Base-by-base conservation (phyloP, 345 rosid genomes). In the Gossypium australe region DNA sequence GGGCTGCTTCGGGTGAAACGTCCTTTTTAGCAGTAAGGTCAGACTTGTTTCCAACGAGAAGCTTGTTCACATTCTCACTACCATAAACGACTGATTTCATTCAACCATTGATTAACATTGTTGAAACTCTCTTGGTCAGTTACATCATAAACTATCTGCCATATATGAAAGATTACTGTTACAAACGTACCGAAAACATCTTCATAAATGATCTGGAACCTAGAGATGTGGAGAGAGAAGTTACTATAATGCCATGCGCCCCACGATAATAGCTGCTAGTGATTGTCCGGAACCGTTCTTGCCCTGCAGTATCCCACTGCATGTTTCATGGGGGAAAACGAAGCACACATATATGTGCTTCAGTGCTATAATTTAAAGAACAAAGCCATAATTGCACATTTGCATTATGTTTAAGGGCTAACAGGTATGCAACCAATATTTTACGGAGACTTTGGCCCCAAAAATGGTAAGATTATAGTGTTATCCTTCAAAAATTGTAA, bases 251-350 rank as follows among this genome's bases (percentile, higher is more conserved):
- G 74, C 97, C 97, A 87, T 92, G 97, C 49, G 97, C 97, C 66
- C 96, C 97, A 79, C 96, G 91, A 77, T 92, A 90, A 85, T 92
- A 92, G 85, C 94, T 90, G 77, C 97, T 92, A 45, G 97, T 90
- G 79, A 90, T 92, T 44, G 97, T 92, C 87, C 97, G 86, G 82
- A 92, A 92, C 75, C 96, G 88, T 78, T 92, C 97, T 83, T 92
- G 97, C 2, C 97, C 97, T 44, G 97, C 97, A 73, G 97, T 92
- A 74, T 92, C 97, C 97, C 97, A 92, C 96, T 92, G 84, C 77
- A 79, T 22, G 55, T 60, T 73, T 72, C 67, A 14, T 20, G 53
- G 44, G 5, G 72, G 56, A 57, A 52, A n/a, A 47, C 45, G 17
- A 22, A 71, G 60, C 49, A 45, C 41, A 51, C 22, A 53, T 8